Percentiles rank a stretch among this genome's conserved stretches.
Conservation (phyloP, 495 filamentous ascomycete genomes). For the Penicillium verhagenii region DNA sequence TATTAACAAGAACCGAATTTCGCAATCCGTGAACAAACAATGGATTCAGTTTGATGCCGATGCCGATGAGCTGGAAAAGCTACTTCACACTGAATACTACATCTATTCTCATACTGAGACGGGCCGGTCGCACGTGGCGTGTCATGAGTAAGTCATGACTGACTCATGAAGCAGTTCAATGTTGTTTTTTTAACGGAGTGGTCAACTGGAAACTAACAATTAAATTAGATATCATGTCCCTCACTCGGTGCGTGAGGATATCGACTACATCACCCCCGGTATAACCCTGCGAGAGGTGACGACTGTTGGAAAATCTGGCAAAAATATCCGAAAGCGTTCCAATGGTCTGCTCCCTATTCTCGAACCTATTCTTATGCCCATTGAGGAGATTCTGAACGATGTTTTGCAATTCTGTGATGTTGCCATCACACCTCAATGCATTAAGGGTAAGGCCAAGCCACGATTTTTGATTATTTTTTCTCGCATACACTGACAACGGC, state of each 20-base stretch:
- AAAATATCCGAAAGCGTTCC: conserved; percentile 13
- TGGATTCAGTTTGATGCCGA: conserved; percentile 57
- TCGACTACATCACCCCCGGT: conserved; percentile 59
- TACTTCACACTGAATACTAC: conserved; percentile 59
- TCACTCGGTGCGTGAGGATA: conserved; percentile 44
- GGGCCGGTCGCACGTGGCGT: conserved; percentile 49
- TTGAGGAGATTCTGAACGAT: conserved; percentile 16
- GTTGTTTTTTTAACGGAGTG: too few species aligned
- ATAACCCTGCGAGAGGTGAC: conserved; percentile 30
- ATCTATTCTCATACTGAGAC: conserved; percentile 49
- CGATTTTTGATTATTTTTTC: too few species aligned
- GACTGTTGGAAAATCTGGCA: background rate
- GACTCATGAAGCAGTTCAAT: too few species aligned
- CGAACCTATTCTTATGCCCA: conserved; percentile 37
- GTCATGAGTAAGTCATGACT: conserved; percentile 41
- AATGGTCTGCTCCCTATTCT: conserved; percentile 19
- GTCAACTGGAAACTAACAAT: conserved; percentile 6
- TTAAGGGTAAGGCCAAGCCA: conserved; percentile 17
- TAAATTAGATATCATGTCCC: conserved; percentile 49
- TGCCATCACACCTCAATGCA: conserved; percentile 33
- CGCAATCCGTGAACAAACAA: conserved; percentile 46
- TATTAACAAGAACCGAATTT: conserved; percentile 43
- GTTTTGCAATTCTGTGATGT: conserved; percentile 23
- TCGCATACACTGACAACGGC: background rate
- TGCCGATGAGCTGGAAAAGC: conserved; percentile 50